These are phyloP conservation scores for Trypanosoma vivax DNA, from an alignment of 208 protist species.

Conservation along the genomic window DNA sequence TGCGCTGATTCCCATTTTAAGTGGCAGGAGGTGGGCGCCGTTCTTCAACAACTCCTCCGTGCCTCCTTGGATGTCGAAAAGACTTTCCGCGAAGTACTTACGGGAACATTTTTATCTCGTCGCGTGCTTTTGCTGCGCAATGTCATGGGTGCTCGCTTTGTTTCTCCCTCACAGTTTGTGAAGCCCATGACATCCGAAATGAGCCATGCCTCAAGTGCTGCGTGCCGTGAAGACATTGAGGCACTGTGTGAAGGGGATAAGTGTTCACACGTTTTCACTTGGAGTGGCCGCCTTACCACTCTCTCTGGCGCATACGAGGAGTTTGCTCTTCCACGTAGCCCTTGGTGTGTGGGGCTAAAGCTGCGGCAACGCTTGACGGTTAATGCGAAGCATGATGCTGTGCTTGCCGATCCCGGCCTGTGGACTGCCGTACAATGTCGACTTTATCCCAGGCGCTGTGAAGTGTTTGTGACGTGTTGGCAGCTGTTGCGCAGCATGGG, in stretches of 20 bases:
- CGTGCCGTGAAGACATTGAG: too few relatives aligned
- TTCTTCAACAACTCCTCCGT: too few relatives aligned
- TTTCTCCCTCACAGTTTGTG: too few relatives aligned
- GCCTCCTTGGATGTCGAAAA: too few relatives aligned
- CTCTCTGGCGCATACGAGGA: slow-evolving; percentile 62
- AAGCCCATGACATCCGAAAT: too few relatives aligned
- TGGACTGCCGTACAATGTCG: slow-evolving; percentile 59
- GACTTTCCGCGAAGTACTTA: too few relatives aligned
- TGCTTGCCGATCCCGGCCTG: slow-evolving; percentile 1
- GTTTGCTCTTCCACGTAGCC: slow-evolving; percentile 43
- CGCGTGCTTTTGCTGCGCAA: too few relatives aligned
- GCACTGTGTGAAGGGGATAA: background rate
- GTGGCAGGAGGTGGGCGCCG: too few relatives aligned
- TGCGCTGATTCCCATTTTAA: too few relatives aligned
- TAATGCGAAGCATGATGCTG: background rate
- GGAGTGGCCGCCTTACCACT: slow-evolving; percentile 1
- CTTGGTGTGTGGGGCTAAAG: slow-evolving; percentile 4
- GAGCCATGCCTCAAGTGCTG: too few relatives aligned
- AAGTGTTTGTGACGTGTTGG: slow-evolving; percentile 24
- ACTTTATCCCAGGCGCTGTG: slow-evolving; percentile 32
- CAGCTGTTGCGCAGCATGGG: slow-evolving; percentile 21
- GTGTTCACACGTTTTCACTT: background rate
- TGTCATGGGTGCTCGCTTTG: too few relatives aligned
- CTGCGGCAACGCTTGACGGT: background rate
- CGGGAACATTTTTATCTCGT: too few relatives aligned